A percentile compares a stretch with the other conserved stretches of the same genome.
These are phyloP conservation scores for Melaleuca quinquenervia DNA, from an alignment of 345 rosid species.

Conservation along the genomic window DNA sequence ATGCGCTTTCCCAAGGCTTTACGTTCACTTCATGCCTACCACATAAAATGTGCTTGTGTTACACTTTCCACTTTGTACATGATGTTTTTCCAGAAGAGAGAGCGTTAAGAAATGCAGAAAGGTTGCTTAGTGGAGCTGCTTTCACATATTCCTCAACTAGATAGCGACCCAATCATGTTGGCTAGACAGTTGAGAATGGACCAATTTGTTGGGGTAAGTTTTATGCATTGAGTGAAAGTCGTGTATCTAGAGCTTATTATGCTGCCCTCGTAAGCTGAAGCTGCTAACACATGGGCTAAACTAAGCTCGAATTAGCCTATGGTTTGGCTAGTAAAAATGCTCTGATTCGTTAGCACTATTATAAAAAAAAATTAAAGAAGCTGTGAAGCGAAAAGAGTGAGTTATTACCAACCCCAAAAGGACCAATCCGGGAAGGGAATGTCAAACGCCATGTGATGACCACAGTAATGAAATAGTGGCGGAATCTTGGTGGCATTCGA, in stretches of 20 bases:
- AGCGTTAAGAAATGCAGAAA: background rate
- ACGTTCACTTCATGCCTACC: conserved; percentile 51
- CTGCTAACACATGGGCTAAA: background rate
- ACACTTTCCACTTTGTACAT: background rate
- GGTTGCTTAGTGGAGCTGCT: background rate
- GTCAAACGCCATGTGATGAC: conserved; percentile 5
- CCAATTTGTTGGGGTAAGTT: background rate
- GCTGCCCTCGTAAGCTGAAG: background rate
- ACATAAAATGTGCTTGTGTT: background rate
- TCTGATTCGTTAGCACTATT: background rate
- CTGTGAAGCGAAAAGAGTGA: background rate
- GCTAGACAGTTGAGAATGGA: background rate
- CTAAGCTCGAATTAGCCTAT: background rate
- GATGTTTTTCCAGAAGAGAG: background rate
- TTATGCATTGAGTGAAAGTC: background rate
- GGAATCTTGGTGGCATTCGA: conserved; percentile 23
- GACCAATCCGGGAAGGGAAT: conserved; percentile 67
- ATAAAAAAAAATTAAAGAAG: background rate
- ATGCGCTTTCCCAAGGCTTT: conserved; percentile 41
- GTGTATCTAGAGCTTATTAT: background rate
- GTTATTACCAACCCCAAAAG: conserved; percentile 71
- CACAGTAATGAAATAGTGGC: conserved; percentile 45
- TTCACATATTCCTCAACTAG: background rate
- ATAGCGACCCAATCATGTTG: background rate
- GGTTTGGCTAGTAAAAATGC: background rate